Evolutionary conservation across 805 yeast species (phyloP), one percentile per base, ranked within the genome.

Genomic region (Myxozyma udenii): DNA sequence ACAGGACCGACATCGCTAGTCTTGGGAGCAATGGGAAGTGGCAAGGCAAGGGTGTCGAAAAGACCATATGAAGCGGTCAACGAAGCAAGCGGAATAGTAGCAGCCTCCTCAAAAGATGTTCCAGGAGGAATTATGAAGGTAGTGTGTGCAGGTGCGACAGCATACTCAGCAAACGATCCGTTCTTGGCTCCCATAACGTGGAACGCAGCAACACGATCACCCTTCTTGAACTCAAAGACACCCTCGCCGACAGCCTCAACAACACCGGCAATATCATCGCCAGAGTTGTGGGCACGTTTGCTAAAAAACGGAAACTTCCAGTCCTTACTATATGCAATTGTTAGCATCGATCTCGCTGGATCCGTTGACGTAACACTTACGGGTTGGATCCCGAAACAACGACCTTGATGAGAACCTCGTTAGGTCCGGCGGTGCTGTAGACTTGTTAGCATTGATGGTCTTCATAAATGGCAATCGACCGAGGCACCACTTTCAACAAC

Each of bases 141-240:
- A 12, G 44, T 33, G 41, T 44, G 30, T 3, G 40, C 48, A 16
- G 28, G 24, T 22, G 53, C 44, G 23, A 44, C 24, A n/a, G 53
- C 53, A 24, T 49, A 49, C 25, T 49, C 46, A 19, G 53, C 53
- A 25, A 41, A 49, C 12, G 53, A 49, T 4, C 53, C 53, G 16
- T 43, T 33, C 3, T 30, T 23, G 2, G 38, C 25, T 14, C 39
- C 44, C 48, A 49, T 49, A 16, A 30, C 30, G 25, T 49, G 53
- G 41, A 44, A 49, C 12, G 53, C 53, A n/a, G 49, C 53, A 12
- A 49, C 53, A 5, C 41, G 25, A 40, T 49, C 53, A 11, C 53
- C 53, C 37, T 44, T 44, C 36, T 38, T 44, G 36, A 49, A 49
- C 26, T 49, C 49, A 32, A 44, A 12, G 19, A 49, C 53, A 12